Evolutionary conservation across 768 basidiomycete species (phyloP), one percentile per base, ranked within the genome.

Genomic region (Leucocoprinus leucothites): DNA sequence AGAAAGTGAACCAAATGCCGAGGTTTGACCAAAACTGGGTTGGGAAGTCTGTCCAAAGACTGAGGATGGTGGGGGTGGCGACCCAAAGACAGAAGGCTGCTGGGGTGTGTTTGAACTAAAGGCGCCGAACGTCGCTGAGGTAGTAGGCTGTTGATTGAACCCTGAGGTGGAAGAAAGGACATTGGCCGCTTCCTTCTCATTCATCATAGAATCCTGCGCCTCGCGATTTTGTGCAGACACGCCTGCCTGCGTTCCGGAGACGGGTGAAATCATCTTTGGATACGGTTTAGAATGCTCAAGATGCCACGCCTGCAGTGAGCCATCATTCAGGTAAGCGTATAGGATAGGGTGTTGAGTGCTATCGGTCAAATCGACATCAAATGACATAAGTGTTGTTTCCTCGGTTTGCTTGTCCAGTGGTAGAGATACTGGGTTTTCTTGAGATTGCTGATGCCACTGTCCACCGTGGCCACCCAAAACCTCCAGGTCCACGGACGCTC

Each of bases 241-340:
- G 9, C 19, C 38, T 2, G 56, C 55, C 2, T 57, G 35, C 31
- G 65, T 55, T 2, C 57, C 42, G 9, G 60, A 51, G n/a, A 56
- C 59, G 13, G 65, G 35, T 8, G 67, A 62, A 5, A 76, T 64
- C 77, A 90, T 82, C 25, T 82, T 82, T 40, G 75, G 70, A 63
- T 90, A 91, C 7, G 78, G 71, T 40, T 77, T 78, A 7, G 74
- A 71, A 63, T 86, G 82, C 35, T 88, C 79, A 19, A 87, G 63
- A 64, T 84, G 74, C 89, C 90, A 93, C 3, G 76, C 90, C 46
- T 84, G 79, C 21, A 93, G 52, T 0, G 89, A 88, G 18, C 90
- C 90, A 63, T 93, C 90, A 51, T 84, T 89, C 9, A 88, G 76
- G 67, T 89, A 91, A 2, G 82, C 85, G 65, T 84, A 91, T 68